phyloP scores from a whole-genome alignment of 352 stramenopile species.

The Globisporangium spinosum region DNA sequence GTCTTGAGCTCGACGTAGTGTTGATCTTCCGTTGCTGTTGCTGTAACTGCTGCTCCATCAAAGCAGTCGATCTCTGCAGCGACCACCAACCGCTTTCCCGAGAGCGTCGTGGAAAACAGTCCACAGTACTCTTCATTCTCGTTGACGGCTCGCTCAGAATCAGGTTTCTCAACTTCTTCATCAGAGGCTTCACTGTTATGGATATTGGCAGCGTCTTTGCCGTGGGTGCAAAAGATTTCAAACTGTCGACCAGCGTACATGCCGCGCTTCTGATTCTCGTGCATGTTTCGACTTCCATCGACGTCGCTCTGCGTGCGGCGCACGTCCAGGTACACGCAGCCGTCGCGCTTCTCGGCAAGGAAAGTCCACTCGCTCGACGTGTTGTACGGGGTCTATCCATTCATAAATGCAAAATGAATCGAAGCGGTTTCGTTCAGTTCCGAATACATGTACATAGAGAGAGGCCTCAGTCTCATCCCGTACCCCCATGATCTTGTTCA shows the following conservation, averaged over 20 bases:
- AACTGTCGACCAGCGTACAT: slow-evolving; percentile 72
- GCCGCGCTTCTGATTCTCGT: slow-evolving; percentile 49
- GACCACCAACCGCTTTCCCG: slow-evolving; percentile 48
- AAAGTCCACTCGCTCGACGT: slow-evolving; percentile 69
- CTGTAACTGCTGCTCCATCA: slow-evolving; percentile 17
- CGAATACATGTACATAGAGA: not conserved
- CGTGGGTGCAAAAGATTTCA: slow-evolving; percentile 52
- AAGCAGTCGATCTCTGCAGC: slow-evolving; percentile 68
- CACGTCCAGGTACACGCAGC: slow-evolving; percentile 66
- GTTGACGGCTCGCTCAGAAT: slow-evolving; percentile 33
- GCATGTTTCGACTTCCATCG: slow-evolving; percentile 33
- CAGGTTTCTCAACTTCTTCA: not conserved
- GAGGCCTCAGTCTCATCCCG: slow-evolving; percentile 6
- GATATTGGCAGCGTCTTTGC: not conserved
- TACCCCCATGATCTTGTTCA: slow-evolving; percentile 84
- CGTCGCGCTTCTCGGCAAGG: slow-evolving; percentile 44
- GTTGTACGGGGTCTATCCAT: slow-evolving; percentile 69
- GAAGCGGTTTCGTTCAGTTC: not conserved
- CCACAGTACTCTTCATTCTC: slow-evolving; percentile 73
- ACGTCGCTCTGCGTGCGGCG: slow-evolving; percentile 44
- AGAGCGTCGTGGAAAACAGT: slow-evolving; percentile 52
- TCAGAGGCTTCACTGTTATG: not conserved
- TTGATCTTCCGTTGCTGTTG: not conserved
- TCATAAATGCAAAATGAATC: not conserved
- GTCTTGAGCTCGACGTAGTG: slow-evolving; percentile 75